Base-by-base conservation (phyloP, 2,329 filamentous ascomycete species). In the Penicillium oxalicum region DNA sequence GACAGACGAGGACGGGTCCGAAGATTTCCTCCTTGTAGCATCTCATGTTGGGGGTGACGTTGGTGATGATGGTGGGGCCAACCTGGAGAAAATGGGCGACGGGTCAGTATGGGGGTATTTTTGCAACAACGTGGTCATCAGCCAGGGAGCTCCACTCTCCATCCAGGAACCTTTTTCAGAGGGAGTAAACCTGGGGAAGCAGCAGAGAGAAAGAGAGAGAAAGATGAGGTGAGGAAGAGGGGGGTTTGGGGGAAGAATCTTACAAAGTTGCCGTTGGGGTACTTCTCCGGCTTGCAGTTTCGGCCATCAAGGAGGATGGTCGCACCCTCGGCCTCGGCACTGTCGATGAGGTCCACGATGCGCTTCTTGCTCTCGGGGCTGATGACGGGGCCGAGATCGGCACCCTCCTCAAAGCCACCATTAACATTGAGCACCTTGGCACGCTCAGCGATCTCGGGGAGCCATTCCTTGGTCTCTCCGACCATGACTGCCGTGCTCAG, bases 21-120 rank as follows among this genome's bases (percentile, higher is more conserved):
- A 85, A 84, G 65, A 85, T 84, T 60, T 85, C 82, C 63, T 83
- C 79, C 34, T 68, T 77, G 73, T 84, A 84, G 75, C 81, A 84
- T 59, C 72, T 77, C 81, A 84, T 84, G 61, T 83, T 75, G 2
- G 78, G 76, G 55, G 81, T 82, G 41, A 84, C 81, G 63, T 82
- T 80, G 49, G 81, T 75, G 64, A 84, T 83, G 61, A 85, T 78
- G 34, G 82, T 84, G 44, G 81, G 80, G 12, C 80, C 81, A 57
- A 84, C 67, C 78, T 81, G 49, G 18, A 18, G 18, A 18, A 18
- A 9, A 13, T 7, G 40, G 36, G 13, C 2, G 12, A 18, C 42
- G 6, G 28, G 11, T 51, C 29, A 52, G 43, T 34, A 34, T 39
- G 25, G 34, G 18, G 9, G 26, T n/a, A 3, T 39, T 61, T 18